phyloP scores from a whole-genome alignment of 441 rosid species.

The Erodium trifolium region DNA sequence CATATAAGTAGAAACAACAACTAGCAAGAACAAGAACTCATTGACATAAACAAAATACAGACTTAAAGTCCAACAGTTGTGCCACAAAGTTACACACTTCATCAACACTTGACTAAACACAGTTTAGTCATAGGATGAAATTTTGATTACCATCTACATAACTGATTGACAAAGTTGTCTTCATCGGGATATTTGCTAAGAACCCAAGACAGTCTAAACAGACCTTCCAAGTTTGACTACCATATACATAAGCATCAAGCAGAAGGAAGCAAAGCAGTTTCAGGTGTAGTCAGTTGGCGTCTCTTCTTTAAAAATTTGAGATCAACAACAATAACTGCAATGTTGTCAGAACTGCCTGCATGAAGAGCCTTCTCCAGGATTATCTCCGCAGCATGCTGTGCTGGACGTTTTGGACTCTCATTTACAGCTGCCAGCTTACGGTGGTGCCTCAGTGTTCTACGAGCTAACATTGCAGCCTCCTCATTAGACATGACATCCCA shows the following conservation, averaged over 20 bases:
- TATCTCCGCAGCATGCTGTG: slow-evolving; percentile 5
- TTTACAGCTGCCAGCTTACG: slow-evolving; percentile 11
- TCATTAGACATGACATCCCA: slow-evolving; percentile 17
- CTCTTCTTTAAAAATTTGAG: background rate
- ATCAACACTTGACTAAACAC: background rate
- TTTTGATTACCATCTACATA: slow-evolving; percentile 4
- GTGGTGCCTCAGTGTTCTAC: slow-evolving; percentile 7
- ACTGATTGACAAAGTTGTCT: background rate
- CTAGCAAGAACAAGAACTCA: background rate
- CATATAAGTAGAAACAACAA: background rate
- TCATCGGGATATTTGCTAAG: background rate
- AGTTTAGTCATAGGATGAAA: background rate
- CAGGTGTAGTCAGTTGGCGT: background rate
- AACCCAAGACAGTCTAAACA: background rate
- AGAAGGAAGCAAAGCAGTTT: background rate
- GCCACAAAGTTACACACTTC: slow-evolving; percentile 8
- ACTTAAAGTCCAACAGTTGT: background rate
- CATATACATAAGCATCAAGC: slow-evolving; percentile 6
- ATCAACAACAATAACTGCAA: slow-evolving; percentile 8
- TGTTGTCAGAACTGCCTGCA: slow-evolving; percentile 8
- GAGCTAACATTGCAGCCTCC: slow-evolving; percentile 9
- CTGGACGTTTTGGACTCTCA: slow-evolving; percentile 4
- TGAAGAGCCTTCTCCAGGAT: background rate
- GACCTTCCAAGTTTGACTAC: slow-evolving; percentile 1
- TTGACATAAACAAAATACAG: background rate